Conservation (phyloP, 2,329 filamentous ascomycete genomes). For the Colletotrichum noveboracense region DNA sequence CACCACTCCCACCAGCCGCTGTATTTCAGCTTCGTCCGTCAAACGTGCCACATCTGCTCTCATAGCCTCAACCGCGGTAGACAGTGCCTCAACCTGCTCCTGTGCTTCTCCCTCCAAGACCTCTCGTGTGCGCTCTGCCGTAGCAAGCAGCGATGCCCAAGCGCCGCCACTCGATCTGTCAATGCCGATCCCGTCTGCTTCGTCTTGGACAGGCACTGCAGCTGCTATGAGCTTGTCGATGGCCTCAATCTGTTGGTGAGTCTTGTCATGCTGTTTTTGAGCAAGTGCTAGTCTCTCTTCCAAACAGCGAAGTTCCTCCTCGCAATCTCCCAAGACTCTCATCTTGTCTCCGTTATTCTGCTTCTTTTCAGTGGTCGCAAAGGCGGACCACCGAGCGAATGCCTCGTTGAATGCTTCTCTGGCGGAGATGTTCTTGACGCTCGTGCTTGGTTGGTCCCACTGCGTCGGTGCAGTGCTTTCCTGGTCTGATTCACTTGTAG, state of each 20-base stretch:
- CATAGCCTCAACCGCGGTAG: neutral
- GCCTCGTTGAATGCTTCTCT: neutral
- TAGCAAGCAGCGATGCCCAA: neutral
- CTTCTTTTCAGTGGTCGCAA: neutral
- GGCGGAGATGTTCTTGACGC: neutral
- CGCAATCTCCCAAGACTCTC: neutral
- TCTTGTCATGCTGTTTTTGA: neutral
- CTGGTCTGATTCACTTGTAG: neutral
- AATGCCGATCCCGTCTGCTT: neutral
- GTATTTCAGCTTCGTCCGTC: neutral
- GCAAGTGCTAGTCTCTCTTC: neutral
- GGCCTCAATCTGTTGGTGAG: neutral
- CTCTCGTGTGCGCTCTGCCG: neutral
- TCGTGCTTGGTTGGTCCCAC: neutral
- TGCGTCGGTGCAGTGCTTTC: neutral
- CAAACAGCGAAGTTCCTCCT: neutral
- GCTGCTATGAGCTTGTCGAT: neutral
- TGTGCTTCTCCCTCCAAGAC: neutral
- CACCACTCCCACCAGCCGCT: neutral
- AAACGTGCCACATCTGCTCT: neutral
- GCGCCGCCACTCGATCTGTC: rapidly evolving
- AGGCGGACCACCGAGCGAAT: neutral
- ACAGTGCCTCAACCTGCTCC: neutral
- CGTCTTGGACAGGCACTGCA: neutral
- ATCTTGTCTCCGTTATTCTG: neutral